Evolutionary conservation across 2,329 filamentous ascomycete species (phyloP).

Genomic region (Trichoderma polysporum): DNA sequence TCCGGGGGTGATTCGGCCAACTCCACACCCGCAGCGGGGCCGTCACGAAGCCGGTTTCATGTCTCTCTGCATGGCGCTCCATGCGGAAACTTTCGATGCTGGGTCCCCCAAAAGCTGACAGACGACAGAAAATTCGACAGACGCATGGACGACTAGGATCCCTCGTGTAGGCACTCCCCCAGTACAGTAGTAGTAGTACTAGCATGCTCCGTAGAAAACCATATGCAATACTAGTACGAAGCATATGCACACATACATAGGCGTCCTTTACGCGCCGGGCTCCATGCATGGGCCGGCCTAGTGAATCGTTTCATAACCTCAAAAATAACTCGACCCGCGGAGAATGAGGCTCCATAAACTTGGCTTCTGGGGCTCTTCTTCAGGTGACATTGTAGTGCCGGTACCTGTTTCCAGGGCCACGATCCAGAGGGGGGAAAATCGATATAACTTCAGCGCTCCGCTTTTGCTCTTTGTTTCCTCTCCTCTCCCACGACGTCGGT

Average conservation of each 20-base stretch:
- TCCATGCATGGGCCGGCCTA: conserved; percentile 2
- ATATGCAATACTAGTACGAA: background rate
- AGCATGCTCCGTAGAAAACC: background rate
- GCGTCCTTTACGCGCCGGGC: conserved; percentile 1
- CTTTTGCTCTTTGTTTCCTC: background rate
- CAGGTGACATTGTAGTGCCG: conserved; percentile 3
- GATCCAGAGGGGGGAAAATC: background rate
- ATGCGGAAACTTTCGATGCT: background rate
- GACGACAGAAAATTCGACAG: background rate
- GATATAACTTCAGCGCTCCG: conserved; percentile 12
- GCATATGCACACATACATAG: background rate
- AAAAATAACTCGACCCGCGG: conserved; percentile 14
- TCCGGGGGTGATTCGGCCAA: background rate
- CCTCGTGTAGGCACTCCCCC: no score
- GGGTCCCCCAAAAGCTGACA: background rate
- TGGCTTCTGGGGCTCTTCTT: conserved; percentile 11
- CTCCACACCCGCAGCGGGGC: conserved; percentile 1
- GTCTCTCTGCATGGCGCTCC: conserved; percentile 4
- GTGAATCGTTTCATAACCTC: conserved; percentile 1
- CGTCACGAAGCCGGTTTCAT: background rate
- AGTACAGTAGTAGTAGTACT: no score
- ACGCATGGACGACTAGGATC: background rate
- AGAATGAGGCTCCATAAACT: background rate
- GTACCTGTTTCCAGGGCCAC: background rate
- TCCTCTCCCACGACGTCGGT: conserved; percentile 16